These are phyloP conservation scores for Cladosporium sp. DNA, from an alignment of 2,329 filamentous ascomycete species.

Conservation along the genomic window DNA sequence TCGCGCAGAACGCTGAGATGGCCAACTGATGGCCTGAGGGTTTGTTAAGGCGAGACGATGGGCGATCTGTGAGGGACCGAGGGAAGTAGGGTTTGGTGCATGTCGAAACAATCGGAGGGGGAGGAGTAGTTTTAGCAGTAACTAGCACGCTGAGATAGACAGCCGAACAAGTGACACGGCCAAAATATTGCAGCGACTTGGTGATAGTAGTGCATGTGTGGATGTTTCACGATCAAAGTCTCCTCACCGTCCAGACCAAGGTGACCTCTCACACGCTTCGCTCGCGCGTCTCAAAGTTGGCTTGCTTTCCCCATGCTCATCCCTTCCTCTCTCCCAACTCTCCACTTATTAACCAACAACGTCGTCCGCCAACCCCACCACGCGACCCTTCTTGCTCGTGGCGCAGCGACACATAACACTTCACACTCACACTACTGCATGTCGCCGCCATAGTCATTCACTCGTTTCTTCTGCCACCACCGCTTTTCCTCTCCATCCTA, in stretches of 20 bases:
- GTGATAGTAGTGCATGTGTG: too few relatives aligned
- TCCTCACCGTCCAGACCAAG: not conserved
- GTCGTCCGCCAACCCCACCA: slow-evolving; percentile 1
- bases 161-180: too few relatives aligned
- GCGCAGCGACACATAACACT: slow-evolving; percentile 1
- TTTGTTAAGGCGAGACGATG: too few relatives aligned
- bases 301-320: not conserved
- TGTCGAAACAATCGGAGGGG: too few relatives aligned
- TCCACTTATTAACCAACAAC: not conserved
- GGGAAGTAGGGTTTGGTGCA: too few relatives aligned
- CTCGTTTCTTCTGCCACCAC: not conserved
- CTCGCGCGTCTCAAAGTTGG: not conserved
- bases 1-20: too few relatives aligned
- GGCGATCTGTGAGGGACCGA: too few relatives aligned
- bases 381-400: not conserved
- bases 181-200: too few relatives aligned
- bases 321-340: not conserved
- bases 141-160: too few relatives aligned
- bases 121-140: too few relatives aligned
- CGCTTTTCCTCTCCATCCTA: not conserved
- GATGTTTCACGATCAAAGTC: slow-evolving; percentile 5
- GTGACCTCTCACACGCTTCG: too few relatives aligned
- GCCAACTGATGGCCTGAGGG: too few relatives aligned
- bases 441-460: not conserved
- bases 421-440: not conserved